Conservation (phyloP, 345 rosid genomes). For the Pistacia vera region DNA sequence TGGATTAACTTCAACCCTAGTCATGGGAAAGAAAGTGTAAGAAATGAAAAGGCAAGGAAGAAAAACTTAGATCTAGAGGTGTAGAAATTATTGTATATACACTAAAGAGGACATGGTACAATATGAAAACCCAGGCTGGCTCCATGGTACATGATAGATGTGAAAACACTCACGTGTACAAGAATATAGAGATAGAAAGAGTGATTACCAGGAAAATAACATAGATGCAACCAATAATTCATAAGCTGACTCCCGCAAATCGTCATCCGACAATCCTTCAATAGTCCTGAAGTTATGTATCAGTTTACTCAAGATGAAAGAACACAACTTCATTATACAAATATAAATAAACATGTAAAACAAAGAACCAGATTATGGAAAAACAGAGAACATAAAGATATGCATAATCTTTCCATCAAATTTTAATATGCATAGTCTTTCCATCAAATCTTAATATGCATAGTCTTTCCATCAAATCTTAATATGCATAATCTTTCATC, state of each 20-base stretch:
- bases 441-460: too few relatives aligned
- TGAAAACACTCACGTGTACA: neutral
- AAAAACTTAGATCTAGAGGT: neutral
- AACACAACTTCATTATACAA: constrained; percentile 12
- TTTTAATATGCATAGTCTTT: too few relatives aligned
- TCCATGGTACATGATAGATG: neutral
- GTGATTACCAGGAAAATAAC: constrained; percentile 61
- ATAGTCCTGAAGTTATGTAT: constrained; percentile 80
- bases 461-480: too few relatives aligned
- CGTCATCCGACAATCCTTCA: constrained; percentile 97
- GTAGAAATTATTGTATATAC: neutral
- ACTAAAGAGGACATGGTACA: neutral
- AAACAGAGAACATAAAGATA: neutral
- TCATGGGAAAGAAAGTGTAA: constrained; percentile 19
- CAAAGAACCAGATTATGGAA: neutral
- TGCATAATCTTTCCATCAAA: neutral
- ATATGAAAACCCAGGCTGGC: neutral
- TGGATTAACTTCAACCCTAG: constrained; percentile 59
- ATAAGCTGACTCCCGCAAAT: constrained; percentile 90
- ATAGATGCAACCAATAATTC: constrained; percentile 80
- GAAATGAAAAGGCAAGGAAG: constrained; percentile 14
- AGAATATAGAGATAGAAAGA: constrained; percentile 13
- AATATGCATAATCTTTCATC: neutral
- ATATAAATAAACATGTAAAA: constrained; percentile 9
- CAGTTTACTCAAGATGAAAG: constrained; percentile 66